Evolutionary conservation across 768 basidiomycete genomes (phyloP).

Genomic region (Multifurca ochricompacta): DNA sequence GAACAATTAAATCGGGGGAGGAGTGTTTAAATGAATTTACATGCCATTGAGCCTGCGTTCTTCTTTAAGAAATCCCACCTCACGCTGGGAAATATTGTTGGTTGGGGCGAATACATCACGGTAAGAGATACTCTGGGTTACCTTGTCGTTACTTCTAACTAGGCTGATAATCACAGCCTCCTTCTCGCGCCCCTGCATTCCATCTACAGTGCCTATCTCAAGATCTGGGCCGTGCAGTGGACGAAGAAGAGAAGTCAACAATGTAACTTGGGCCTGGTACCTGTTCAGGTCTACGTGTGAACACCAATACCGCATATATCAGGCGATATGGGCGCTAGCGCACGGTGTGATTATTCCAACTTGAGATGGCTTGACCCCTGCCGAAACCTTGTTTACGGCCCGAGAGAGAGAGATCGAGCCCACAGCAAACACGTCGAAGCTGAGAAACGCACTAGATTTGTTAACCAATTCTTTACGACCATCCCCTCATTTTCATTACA

Average conservation of each 20-base stretch:
- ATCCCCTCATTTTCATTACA: slow-evolving; percentile 93
- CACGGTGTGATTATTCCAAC: slow-evolving; percentile 88
- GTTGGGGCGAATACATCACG: slow-evolving; percentile 1
- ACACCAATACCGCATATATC: not conserved
- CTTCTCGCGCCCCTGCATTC: slow-evolving; percentile 95
- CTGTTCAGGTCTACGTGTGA: slow-evolving; percentile 31
- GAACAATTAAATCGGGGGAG: slow-evolving; percentile 5
- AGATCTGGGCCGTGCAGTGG: slow-evolving; percentile 58
- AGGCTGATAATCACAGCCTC: slow-evolving; percentile 90
- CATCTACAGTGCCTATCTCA: slow-evolving; percentile 93
- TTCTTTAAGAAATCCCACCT: slow-evolving; percentile 93
- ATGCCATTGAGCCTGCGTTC: slow-evolving; percentile 82
- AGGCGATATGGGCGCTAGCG: slow-evolving; percentile 20
- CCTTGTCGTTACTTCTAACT: slow-evolving; percentile 85
- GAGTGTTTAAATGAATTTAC: slow-evolving; percentile 16
- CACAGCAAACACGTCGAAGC: not conserved
- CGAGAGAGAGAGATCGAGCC: not conserved
- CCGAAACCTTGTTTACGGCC: slow-evolving; percentile 38
- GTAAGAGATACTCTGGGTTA: slow-evolving; percentile 24
- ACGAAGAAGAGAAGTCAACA: slow-evolving; percentile 70
- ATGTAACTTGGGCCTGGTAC: slow-evolving; percentile 91
- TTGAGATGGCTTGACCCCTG: slow-evolving; percentile 57
- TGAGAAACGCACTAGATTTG: slow-evolving; percentile 52
- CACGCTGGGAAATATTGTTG: slow-evolving; percentile 40
- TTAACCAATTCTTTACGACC: slow-evolving; percentile 77